Evolutionary conservation across 139 green algal species (phyloP).

Genomic region (Chlamydomonas eustigma): DNA sequence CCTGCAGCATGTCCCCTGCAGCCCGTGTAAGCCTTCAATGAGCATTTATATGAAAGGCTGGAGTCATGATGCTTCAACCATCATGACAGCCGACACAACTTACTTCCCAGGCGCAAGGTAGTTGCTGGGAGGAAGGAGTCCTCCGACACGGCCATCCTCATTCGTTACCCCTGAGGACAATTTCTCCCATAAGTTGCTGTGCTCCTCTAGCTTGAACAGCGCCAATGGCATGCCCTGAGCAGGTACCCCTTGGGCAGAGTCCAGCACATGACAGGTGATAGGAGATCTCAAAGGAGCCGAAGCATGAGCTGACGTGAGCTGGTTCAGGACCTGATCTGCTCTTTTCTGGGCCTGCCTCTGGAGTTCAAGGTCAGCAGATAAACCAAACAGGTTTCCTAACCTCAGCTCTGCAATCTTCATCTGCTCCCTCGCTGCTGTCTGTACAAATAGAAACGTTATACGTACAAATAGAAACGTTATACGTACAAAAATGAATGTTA

Average conservation of each 20-base stretch:
- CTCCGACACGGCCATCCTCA: constrained; percentile 61
- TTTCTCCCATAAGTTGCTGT: constrained; percentile 41
- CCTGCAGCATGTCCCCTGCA: too few relatives aligned
- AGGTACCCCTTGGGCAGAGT: constrained; percentile 73
- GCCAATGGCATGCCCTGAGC: constrained; percentile 68
- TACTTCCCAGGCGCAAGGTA: constrained; percentile 53
- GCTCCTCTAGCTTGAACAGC: constrained; percentile 48
- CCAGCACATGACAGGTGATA: constrained; percentile 94
- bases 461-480: too few relatives aligned
- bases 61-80: too few relatives aligned
- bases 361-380: not conserved
- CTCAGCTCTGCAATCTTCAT: constrained; percentile 94
- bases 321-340: constrained; percentile 38
- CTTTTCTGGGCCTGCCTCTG: constrained; percentile 15
- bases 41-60: too few relatives aligned
- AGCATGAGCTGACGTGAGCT: constrained; percentile 16
- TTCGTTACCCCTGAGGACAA: constrained; percentile 65
- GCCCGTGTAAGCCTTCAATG: too few relatives aligned
- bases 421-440: constrained; percentile 77
- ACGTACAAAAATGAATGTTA: too few relatives aligned
- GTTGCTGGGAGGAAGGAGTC: constrained; percentile 54
- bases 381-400: constrained; percentile 53
- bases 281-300: constrained; percentile 54
- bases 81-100: too few relatives aligned
- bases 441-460: too few relatives aligned